These are phyloP conservation scores for Chrysosporium keratinophilum DNA, from an alignment of 2,329 filamentous ascomycete genomes.

Conservation along the genomic window DNA sequence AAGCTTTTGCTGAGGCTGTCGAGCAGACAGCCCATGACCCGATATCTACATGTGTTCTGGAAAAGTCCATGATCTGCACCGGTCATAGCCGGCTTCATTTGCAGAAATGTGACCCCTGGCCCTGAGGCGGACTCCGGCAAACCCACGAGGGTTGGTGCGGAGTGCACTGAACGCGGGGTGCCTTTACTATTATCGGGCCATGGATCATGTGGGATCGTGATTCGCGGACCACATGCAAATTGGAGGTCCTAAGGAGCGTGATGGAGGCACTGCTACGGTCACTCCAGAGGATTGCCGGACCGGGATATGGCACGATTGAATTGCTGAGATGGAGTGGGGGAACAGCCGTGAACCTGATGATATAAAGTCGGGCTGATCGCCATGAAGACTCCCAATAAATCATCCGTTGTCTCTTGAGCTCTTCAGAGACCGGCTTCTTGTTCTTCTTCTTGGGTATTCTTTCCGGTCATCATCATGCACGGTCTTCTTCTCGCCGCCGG, in stretches of 20 bases:
- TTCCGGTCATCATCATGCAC: conserved; percentile 12
- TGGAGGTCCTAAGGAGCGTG: background rate
- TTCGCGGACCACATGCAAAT: background rate
- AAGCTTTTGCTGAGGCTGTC: background rate
- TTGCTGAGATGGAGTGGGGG: background rate
- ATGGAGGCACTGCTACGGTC: background rate
- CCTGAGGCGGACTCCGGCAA: background rate
- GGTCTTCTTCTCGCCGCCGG: conserved; percentile 14
- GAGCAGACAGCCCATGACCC: too few relatives aligned
- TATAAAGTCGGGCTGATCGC: conserved; percentile 9
- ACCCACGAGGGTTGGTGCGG: background rate
- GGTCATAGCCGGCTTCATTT: background rate
- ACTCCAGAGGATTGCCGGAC: background rate
- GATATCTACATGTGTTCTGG: background rate
- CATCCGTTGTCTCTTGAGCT: background rate
- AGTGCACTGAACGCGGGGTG: conserved; percentile 2
- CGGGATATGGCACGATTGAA: background rate
- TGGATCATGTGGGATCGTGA: conserved; percentile 1
- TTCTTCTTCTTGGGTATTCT: conserved; percentile 3
- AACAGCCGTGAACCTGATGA: background rate
- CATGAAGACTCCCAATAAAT: background rate
- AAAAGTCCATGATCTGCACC: background rate
- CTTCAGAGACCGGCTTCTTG: conserved; percentile 1
- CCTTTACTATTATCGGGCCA: background rate
- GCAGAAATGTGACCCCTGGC: background rate